A percentile compares a stretch with the other conserved stretches of the same genome.
Evolutionary conservation across 225 moss, liverwort and hornwort genomes (phyloP).

Genomic region (Pseudisothecium myosuroides): DNA sequence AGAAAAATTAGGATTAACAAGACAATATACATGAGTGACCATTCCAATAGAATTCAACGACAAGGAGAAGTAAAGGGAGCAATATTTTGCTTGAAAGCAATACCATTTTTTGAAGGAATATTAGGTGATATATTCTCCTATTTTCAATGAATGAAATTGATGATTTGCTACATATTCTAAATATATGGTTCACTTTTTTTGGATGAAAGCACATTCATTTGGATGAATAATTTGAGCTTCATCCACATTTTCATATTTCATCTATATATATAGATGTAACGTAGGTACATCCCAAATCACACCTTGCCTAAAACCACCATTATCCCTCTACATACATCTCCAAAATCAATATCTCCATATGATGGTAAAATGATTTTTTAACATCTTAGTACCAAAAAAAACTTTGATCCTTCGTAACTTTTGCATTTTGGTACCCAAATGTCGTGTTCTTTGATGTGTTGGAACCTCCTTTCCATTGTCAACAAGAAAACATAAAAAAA

Average conservation of each 20-base stretch:
- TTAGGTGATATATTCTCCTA: fast-evolving
- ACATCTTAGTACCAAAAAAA: not conserved
- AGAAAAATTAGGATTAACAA: fast-evolving
- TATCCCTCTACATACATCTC: not conserved
- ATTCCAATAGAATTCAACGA: not conserved
- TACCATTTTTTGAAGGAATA: too few relatives aligned
- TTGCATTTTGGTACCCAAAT: fast-evolving
- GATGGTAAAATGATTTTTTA: not conserved
- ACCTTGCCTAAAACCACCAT: fast-evolving
- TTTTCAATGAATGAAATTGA: fast-evolving
- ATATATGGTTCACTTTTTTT: fast-evolving
- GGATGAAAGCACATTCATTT: not conserved
- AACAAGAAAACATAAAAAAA: too few relatives aligned
- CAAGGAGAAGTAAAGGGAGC: fast-evolving
- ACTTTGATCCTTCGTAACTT: not conserved
- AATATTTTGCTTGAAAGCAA: not conserved
- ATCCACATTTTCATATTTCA: not conserved
- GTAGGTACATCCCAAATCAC: not conserved
- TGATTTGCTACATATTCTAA: not conserved
- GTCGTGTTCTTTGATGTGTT: fast-evolving
- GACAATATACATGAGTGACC: not conserved
- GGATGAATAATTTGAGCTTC: not conserved
- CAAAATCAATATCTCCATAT: not conserved
- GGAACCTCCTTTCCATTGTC: not conserved
- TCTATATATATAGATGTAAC: not conserved